A percentile compares a stretch with the other conserved stretches of the same genome.
phyloP scores from a whole-genome alignment of 2,329 filamentous ascomycete species.

The Corniculantispora saksenae region DNA sequence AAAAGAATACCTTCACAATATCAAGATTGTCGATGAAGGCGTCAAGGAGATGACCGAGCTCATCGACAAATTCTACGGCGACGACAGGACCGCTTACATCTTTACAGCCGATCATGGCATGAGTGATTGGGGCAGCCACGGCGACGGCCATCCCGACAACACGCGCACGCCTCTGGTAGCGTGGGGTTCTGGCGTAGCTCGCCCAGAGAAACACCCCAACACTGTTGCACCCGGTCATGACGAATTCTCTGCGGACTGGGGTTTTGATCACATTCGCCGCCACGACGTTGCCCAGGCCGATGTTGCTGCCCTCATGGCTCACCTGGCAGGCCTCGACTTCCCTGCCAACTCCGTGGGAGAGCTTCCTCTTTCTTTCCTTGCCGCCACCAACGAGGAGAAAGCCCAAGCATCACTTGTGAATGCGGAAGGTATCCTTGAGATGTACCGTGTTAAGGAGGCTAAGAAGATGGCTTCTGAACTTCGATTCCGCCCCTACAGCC shows the following conservation, averaged over 20 bases:
- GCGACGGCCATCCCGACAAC: conserved; percentile 95
- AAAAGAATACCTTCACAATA: conserved; percentile 90
- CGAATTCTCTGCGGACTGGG: conserved; percentile 89
- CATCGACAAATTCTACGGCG: conserved; percentile 81
- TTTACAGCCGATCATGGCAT: conserved; percentile 99
- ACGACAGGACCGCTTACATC: conserved; percentile 86
- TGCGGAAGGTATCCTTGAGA: conserved; percentile 83
- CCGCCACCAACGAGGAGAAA: conserved; percentile 72
- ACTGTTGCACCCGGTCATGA: conserved; percentile 77
- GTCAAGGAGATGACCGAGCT: conserved; percentile 80
- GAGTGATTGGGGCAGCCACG: conserved; percentile 99
- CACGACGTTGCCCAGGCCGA: conserved; percentile 95
- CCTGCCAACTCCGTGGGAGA: conserved; percentile 96
- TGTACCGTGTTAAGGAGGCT: conserved; percentile 92
- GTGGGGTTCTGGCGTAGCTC: conserved; percentile 90
- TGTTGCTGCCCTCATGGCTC: conserved; percentile 92
- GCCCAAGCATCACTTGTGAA: conserved; percentile 84
- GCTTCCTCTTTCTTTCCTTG: conserved; percentile 80
- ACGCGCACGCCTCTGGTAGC: conserved; percentile 89
- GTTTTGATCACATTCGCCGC: conserved; percentile 74
- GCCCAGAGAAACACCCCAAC: conserved; percentile 61
- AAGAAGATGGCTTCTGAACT: conserved; percentile 76
- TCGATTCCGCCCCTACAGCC: conserved; percentile 73
- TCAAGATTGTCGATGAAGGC: conserved; percentile 89
- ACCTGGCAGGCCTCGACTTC: conserved; percentile 83